Evolutionary conservation across 176 grass and related monocot genomes (phyloP), one percentile per base, ranked within the genome.

Genomic region (Oryza longistaminata): DNA sequence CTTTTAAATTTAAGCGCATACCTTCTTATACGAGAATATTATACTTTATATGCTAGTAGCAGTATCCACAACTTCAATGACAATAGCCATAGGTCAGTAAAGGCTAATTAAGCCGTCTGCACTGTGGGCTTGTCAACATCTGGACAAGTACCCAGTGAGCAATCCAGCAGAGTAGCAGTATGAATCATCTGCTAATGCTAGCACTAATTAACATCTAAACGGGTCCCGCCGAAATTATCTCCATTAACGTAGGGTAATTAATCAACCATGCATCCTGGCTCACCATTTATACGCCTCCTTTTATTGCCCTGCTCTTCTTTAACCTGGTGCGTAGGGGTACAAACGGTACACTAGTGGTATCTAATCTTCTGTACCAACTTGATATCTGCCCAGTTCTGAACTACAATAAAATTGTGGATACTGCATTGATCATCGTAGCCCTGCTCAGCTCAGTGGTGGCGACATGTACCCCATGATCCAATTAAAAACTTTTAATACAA

Each of bases 61-160:
- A n/a, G n/a, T n/a, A n/a, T n/a, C 1, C 27, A 27, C 27, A 58
- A 17, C 52, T 19, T 58, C 52, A 52, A 52, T 21, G 52, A 9
- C 8, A n/a, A 9, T 24, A 2, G 9, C 58, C 58, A 62, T 19
- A 24, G 6, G n/a, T 3, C 17, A 62, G 6, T 22, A 24, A 62
- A 62, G 7, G 58, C 8, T 62, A 62, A 62, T 62, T 62, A 24
- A 24, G 21, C 21, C 9, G n/a, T n/a, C 21, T 62, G 2, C 44
- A 68, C 76, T 85, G 3, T 76, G 19, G 7, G 31, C 82, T 55
- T 39, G 72, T 75, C 72, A 52, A 40, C 21, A 68, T 53, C 5
- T 53, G 44, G 19, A 31, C 55, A 61, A 15, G 19, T 17, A 27
- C n/a, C 25, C 72, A 53, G 72, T 26, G 64, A 44, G 52, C 2